Evolutionary conservation across 768 basidiomycete species (phyloP), one percentile per base, ranked within the genome.

Genomic region (Solioccasus polychromus): DNA sequence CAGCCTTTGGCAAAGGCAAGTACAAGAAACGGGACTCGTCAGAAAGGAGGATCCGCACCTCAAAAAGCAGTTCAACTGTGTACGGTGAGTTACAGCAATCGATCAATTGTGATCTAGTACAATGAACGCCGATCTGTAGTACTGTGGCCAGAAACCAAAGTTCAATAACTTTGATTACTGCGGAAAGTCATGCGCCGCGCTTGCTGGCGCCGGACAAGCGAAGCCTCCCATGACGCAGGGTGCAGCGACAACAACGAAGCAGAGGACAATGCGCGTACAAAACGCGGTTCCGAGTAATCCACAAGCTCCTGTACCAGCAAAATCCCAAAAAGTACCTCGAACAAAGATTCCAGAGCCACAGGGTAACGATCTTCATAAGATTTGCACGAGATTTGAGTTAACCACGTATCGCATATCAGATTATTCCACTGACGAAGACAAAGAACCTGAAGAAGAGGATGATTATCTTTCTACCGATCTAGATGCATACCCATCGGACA

Each of bases 131-230:
- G 58, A 61, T 59, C 54, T 51, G 20, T 36, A 66, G 64, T 28
- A 64, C 28, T 85, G 83, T 60, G 75, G 79, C 52, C 75, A 77
- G 65, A 82, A 78, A 51, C 78, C 80, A 10, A 85, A 80, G 63
- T 79, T 73, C 66, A 74, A 69, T 45, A 71, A 70, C 52, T 79
- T 77, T 55, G 76, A 82, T 42, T 84, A 73, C 59, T 85, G 83
- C 48, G 76, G 81, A 35, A 83, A 80, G 72, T 76, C 74, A 31
- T 84, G 83, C 58, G 82, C 80, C 9, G 66, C 73, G 1, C 54
- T 68, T n/a, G 80, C 79, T 5, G 65, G 62, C 24, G 56, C 65
- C 10, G 42, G 31, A 11, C 63, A 48, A 26, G 35, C 39, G 32
- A 60, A 52, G 42, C 59, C 40, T 42, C 35, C 52, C 11, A 28